Evolutionary conservation across 306 rosid genomes (phyloP), one percentile per base, ranked within the genome.

Genomic region (Quercus alba): DNA sequence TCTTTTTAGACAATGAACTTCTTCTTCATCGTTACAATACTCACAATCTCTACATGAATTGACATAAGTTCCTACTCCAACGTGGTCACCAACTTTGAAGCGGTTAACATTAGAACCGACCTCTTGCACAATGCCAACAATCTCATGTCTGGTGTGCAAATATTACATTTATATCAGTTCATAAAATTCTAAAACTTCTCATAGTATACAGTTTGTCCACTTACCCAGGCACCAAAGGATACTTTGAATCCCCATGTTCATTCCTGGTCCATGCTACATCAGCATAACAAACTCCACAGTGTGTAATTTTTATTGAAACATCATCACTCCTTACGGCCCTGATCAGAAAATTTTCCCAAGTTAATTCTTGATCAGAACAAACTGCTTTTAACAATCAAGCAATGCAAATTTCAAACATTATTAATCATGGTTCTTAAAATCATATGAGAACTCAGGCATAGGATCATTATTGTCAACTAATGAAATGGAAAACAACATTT

Each of bases 11-110:
- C 90, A 87, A 57, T 55, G 3, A 61, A 78, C 78, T 77, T 87
- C 90, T 20, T 73, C 46, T 23, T 68, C 75, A 13, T 85, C 80
- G 8, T 57, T 78, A 52, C 86, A 84, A 55, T 70, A 82, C n/a
- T 85, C 85, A 55, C 90, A 87, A 25, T 82, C 85, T 80, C 86
- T 82, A 80, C 90, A 87, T 54, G 90, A 82, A 80, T 84, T 82
- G 57, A 85, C 88, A n/a, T 77, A 82, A 20, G 88, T 85, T 54
- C 88, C 88, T 19, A 84, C 88, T 13, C 90, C 88, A 30, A 87
- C 83, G 70, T 80, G 88, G 74, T 87, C 88, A 21, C 87, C 90
- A 5, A 80, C 88, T 82, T 75, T 85, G 79, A 85, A 82, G 18
- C 77, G 79, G 23, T 57, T 49, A 41, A 85, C 88, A 70, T 62